These are phyloP conservation scores for Mycosphaerelloides madeirae DNA, from an alignment of 2,329 filamentous ascomycete genomes.

Conservation along the genomic window DNA sequence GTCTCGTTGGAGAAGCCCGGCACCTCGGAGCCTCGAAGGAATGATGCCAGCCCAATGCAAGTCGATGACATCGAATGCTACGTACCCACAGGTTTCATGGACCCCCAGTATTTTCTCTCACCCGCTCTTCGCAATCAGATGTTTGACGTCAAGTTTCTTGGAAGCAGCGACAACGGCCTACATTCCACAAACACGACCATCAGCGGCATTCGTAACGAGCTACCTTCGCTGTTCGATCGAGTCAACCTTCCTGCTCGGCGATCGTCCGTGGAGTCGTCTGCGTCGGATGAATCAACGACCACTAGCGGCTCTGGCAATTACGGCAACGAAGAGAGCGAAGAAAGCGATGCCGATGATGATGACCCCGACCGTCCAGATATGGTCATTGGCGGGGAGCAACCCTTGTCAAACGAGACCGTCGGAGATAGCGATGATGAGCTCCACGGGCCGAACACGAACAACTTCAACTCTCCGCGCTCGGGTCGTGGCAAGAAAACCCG, in stretches of 20 bases:
- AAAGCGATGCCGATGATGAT: slow-evolving; percentile 24
- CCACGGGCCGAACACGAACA: slow-evolving; percentile 1
- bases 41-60: slow-evolving; percentile 8
- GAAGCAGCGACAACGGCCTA: slow-evolving; percentile 53
- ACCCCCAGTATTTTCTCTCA: slow-evolving; percentile 47
- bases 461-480: slow-evolving; percentile 21
- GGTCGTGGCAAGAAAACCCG: slow-evolving; percentile 8
- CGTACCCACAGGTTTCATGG: slow-evolving; percentile 28
- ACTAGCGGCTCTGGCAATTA: slow-evolving; percentile 15
- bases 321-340: slow-evolving; percentile 19
- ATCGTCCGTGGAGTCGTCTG: slow-evolving; percentile 23
- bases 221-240: slow-evolving; percentile 26
- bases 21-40: neutral
- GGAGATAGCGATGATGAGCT: slow-evolving; percentile 18
- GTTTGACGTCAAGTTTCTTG: slow-evolving; percentile 70
- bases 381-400: slow-evolving; percentile 14
- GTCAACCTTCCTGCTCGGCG: slow-evolving; percentile 25
- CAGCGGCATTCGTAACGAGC: slow-evolving; percentile 12
- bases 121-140: slow-evolving; percentile 59
- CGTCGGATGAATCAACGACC: slow-evolving; percentile 22
- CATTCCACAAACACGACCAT: slow-evolving; percentile 49
- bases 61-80: slow-evolving; percentile 10
- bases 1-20: slow-evolving; percentile 69
- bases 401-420: slow-evolving; percentile 6
- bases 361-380: slow-evolving; percentile 24